Evolutionary conservation across 306 rosid genomes (phyloP).

Genomic region (Mimosa pudica): DNA sequence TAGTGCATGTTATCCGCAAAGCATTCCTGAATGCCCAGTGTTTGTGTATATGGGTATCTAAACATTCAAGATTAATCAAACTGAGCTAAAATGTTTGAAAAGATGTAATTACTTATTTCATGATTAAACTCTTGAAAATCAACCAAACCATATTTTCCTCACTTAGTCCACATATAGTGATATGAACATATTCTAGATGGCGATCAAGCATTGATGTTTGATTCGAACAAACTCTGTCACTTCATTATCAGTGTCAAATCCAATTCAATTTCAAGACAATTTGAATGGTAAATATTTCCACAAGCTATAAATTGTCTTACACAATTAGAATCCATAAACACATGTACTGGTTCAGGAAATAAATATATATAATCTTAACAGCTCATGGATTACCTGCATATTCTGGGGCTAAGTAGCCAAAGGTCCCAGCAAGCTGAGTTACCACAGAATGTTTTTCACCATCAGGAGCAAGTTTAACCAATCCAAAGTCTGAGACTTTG

Average conservation of each 20-base stretch:
- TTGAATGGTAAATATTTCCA: constrained; percentile 7
- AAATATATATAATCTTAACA: neutral
- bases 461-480: constrained; percentile 96
- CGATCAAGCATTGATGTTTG: constrained; percentile 5
- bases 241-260: constrained; percentile 12
- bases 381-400: constrained; percentile 75
- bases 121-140: constrained; percentile 12
- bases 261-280: constrained; percentile 24
- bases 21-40: neutral
- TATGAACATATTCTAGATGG: constrained; percentile 17
- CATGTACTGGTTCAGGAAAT: neutral
- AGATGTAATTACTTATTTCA: neutral
- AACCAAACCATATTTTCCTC: constrained; percentile 1
- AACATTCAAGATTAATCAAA: constrained; percentile 8
- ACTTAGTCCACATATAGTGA: neutral
- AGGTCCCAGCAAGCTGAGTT: constrained; percentile 95
- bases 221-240: constrained; percentile 13
- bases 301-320: constrained; percentile 13
- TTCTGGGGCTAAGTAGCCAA: constrained; percentile 98
- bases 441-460: constrained; percentile 78
- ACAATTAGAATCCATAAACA: constrained; percentile 1
- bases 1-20: neutral
- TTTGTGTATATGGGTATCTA: neutral
- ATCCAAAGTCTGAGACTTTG: constrained; percentile 91
- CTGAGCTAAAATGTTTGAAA: neutral